Percentiles rank a stretch among this genome's conserved stretches.
Conservation (phyloP, 148 eudicot species). For the Dianthus caryophyllus region DNA sequence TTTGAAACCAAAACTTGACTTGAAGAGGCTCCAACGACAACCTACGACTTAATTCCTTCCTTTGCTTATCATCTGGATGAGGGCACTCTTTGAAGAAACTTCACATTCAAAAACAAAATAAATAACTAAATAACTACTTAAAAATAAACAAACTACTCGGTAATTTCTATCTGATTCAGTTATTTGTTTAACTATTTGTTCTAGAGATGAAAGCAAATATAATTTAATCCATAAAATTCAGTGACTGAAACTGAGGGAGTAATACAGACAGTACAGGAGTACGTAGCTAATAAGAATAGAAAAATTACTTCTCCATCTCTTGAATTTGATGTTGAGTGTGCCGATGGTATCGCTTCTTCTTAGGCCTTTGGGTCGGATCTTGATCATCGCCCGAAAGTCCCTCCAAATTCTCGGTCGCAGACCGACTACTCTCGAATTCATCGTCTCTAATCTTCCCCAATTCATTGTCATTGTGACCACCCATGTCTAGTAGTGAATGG, state of each 20-base stretch:
- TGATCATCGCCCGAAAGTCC: constrained; percentile 79
- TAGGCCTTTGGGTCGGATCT: constrained; percentile 75
- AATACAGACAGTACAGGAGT: too few species aligned
- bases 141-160: background rate
- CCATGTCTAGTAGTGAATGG: constrained; percentile 55
- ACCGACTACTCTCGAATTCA: constrained; percentile 69
- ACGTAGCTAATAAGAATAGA: background rate
- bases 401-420: constrained; percentile 73
- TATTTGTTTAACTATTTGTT: too few species aligned
- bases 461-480: constrained; percentile 50
- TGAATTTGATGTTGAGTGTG: constrained; percentile 96
- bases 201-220: too few species aligned
- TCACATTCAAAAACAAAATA: background rate
- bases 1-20: constrained; percentile 98
- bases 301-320: constrained; percentile 80
- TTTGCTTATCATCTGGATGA: constrained; percentile 98
- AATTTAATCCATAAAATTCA: too few species aligned
- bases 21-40: constrained; percentile 79
- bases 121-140: background rate
- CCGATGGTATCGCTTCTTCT: constrained; percentile 89
- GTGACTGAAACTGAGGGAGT: too few species aligned
- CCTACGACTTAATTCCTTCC: constrained; percentile 88
- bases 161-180: too few species aligned
- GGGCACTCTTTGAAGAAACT: constrained; percentile 98
- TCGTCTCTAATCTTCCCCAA: constrained; percentile 64